Evolutionary conservation across 257 asterid species (phyloP), one percentile per base, ranked within the genome.

Genomic region (Henckelia pumila): DNA sequence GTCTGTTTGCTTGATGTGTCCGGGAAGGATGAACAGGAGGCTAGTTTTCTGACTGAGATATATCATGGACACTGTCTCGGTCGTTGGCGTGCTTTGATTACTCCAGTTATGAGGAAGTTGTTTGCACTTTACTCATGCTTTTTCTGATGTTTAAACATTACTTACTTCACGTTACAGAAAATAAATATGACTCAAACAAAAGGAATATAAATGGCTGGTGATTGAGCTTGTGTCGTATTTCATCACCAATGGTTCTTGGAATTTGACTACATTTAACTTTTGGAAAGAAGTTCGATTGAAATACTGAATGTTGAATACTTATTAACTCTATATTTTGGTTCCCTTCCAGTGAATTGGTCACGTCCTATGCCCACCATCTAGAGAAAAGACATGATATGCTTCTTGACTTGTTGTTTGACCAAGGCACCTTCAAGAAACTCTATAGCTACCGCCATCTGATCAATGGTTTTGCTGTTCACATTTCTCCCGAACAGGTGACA

Each of bases 381-480:
- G 94, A 79, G 73, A 88, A 79, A 78, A 88, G 83, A 70, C 99
- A 94, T 63, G 99, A 94, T 64, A 91, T 94, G 97, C 92, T 94
- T 84, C 96, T 94, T 3, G 95, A 78, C 49, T 75, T 91, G 96
- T 77, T 94, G 71, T 94, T 94, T 72, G 99, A 87, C 40, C 77
- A 59, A 65, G 97, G 96, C 59, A 82, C 89, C 40, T 94, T 83
- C 86, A 83, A 79, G 81, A 94, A 94, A 77, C 78, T 94, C 76
- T 94, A 94, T 73, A 94, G 99, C 84, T 94, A 94, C 80, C 85
- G 80, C 59, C 99, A 94, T 79, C 89, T 94, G 52, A 83, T 94
- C 63, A 94, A 94, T 69, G 99, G 99, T 59, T 91, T 94, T 64
- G 96, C 99, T 9, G 96, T 84, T 79, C 96, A 88, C 68, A 84